Evolutionary conservation across 768 basidiomycete genomes (phyloP).

Genomic region (Phaffia tasmanica): DNA sequence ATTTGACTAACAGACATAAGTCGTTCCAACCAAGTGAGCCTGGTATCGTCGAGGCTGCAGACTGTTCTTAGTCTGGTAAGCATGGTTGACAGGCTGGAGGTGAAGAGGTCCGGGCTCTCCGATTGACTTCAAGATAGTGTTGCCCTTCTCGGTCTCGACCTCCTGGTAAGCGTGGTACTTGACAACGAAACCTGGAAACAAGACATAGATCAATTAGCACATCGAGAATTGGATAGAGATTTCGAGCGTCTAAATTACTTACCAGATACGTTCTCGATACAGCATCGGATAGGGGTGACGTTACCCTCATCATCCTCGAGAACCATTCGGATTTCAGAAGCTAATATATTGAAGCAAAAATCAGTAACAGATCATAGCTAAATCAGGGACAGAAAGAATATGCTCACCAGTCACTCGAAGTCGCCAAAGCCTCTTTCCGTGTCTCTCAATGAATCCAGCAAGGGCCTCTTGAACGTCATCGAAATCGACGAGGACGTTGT

Average conservation of each 20-base stretch:
- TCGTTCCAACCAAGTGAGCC: constrained; percentile 94
- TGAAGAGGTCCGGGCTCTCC: constrained; percentile 87
- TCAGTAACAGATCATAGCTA: constrained; percentile 33
- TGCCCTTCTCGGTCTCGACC: constrained; percentile 89
- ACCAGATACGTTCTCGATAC: constrained; percentile 93
- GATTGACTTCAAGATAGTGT: constrained; percentile 91
- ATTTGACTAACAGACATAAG: constrained; percentile 58
- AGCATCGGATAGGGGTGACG: constrained; percentile 87
- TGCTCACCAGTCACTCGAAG: neutral
- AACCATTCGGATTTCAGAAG: constrained; percentile 89
- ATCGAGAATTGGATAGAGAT: too few relatives aligned
- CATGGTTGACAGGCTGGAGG: constrained; percentile 81
- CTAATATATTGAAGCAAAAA: constrained; percentile 96
- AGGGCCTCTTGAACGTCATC: constrained; percentile 95
- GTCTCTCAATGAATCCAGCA: constrained; percentile 97
- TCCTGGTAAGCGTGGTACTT: constrained; percentile 98
- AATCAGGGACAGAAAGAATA: neutral
- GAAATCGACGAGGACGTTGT: constrained; percentile 87
- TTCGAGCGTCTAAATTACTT: too few relatives aligned
- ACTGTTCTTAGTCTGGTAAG: constrained; percentile 95
- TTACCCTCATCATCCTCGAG: constrained; percentile 93
- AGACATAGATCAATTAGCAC: too few relatives aligned
- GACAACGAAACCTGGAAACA: constrained; percentile 63
- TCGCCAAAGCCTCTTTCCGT: constrained; percentile 57
- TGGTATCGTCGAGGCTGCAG: constrained; percentile 98